Percentiles rank a stretch among this genome's conserved stretches.
These are phyloP conservation scores for Lentinula detonsa DNA, from an alignment of 768 basidiomycete species.

Conservation along the genomic window DNA sequence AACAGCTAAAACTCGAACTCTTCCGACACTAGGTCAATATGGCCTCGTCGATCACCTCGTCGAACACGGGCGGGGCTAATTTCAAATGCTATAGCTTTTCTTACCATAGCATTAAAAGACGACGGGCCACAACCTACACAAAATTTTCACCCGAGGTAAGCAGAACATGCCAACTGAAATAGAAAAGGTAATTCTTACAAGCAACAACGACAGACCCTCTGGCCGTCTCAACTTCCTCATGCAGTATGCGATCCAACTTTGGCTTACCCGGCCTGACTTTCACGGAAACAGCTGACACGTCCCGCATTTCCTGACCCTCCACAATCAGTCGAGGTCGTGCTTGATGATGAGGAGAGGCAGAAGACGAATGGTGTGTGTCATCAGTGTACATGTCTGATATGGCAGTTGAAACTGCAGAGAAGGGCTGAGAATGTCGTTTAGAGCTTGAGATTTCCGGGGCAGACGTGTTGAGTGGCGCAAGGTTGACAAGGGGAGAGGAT, in stretches of 20 bases:
- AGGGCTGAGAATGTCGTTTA: background rate
- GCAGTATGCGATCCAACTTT: constrained; percentile 52
- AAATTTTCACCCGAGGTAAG: background rate
- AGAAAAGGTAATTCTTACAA: constrained; percentile 39
- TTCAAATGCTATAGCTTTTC: constrained; percentile 56
- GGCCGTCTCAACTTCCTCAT: constrained; percentile 56
- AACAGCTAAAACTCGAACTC: constrained; percentile 51
- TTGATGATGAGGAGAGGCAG: background rate
- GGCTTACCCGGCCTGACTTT: constrained; percentile 63
- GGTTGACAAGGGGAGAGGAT: background rate
- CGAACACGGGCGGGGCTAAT: constrained; percentile 50
- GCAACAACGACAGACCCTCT: constrained; percentile 58
- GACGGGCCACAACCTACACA: constrained; percentile 64
- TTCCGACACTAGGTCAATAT: constrained; percentile 57
- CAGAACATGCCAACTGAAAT: background rate
- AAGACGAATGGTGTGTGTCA: background rate
- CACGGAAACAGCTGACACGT: constrained; percentile 56
- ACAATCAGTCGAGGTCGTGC: constrained; percentile 33
- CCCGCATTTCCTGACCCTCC: constrained; percentile 51
- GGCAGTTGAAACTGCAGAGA: background rate
- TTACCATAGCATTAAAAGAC: constrained; percentile 61
- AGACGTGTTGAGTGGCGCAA: background rate
- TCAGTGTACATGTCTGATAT: background rate
- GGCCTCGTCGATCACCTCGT: constrained; percentile 52
- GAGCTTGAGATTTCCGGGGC: background rate